Conservation (phyloP, 2,329 filamentous ascomycete species). For the Trichoderma aggressivum region DNA sequence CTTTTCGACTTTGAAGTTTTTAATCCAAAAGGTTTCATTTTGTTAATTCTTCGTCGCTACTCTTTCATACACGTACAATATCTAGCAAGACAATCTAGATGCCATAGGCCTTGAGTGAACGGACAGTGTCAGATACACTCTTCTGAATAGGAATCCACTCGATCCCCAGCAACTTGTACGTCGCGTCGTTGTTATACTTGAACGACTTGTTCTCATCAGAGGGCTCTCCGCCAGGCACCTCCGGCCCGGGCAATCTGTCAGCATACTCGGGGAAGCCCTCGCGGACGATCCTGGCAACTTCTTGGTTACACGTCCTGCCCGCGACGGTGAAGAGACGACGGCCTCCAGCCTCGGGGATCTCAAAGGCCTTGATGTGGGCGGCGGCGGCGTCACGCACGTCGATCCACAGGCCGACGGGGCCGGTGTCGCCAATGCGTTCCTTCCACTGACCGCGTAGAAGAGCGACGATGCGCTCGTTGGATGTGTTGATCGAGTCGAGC, state of each 20-base stretch:
- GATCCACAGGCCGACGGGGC: conserved; percentile 46
- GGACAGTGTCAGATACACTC: conserved; percentile 60
- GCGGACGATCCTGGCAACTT: conserved; percentile 43
- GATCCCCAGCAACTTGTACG: conserved; percentile 58
- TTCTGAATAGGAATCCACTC: conserved; percentile 61
- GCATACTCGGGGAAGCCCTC: conserved; percentile 49
- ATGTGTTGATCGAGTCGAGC: conserved; percentile 50
- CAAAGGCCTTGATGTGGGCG: conserved; percentile 52
- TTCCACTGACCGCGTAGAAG: conserved; percentile 51
- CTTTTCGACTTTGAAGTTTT: neutral
- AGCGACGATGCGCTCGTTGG: conserved; percentile 49
- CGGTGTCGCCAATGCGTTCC: conserved; percentile 40
- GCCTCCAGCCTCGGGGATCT: conserved; percentile 46
- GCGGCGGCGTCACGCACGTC: conserved; percentile 55
- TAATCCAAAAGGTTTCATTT: neutral
- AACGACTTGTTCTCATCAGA: conserved; percentile 43
- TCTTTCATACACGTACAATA: neutral
- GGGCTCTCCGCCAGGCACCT: conserved; percentile 43
- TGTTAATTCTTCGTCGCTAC: neutral
- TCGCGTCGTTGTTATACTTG: conserved; percentile 56
- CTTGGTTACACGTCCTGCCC: conserved; percentile 46
- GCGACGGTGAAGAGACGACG: conserved; percentile 50
- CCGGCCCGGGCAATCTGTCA: conserved; percentile 45
- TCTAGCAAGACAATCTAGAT: conserved; percentile 19
- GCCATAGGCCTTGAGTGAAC: conserved; percentile 53